Evolutionary conservation across 2,329 filamentous ascomycete genomes (phyloP).

Genomic region (Colletotrichum viniferum): DNA sequence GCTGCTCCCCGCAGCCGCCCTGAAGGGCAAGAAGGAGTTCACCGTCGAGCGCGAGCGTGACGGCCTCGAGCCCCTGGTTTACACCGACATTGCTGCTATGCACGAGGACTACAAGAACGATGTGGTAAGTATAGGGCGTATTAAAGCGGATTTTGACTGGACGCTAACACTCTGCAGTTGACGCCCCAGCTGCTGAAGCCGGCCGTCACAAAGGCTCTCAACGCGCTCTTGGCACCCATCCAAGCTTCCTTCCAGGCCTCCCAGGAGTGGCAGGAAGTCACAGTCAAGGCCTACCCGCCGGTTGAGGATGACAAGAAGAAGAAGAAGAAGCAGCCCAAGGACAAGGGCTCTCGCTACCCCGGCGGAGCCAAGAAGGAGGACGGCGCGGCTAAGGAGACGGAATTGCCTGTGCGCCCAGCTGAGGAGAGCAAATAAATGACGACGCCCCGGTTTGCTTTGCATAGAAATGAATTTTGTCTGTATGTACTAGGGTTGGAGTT

Average conservation of each 20-base stretch:
- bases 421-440: conserved; percentile 6
- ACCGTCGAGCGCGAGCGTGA: conserved; percentile 69
- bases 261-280: conserved; percentile 77
- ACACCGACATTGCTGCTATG: conserved; percentile 76
- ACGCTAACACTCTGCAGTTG: conserved; percentile 46
- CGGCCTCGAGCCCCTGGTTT: conserved; percentile 74
- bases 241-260: conserved; percentile 72
- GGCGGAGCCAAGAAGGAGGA: conserved; percentile 34
- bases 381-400: conserved; percentile 17
- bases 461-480: conserved; percentile 9
- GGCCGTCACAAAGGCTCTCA: conserved; percentile 77
- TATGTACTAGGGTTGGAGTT: conserved; percentile 20
- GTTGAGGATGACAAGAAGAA: conserved; percentile 60
- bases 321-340: conserved; percentile 79
- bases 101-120: conserved; percentile 83
- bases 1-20: conserved; percentile 75
- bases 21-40: conserved; percentile 66
- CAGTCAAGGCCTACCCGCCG: conserved; percentile 81
- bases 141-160: neutral
- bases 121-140: conserved; percentile 37
- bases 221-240: conserved; percentile 78
- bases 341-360: conserved; percentile 72
- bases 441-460: neutral
- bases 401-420: conserved; percentile 13
- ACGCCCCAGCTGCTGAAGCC: conserved; percentile 88